phyloP scores from a whole-genome alignment of 2,329 filamentous ascomycete species.

The Trichoderma sp. region DNA sequence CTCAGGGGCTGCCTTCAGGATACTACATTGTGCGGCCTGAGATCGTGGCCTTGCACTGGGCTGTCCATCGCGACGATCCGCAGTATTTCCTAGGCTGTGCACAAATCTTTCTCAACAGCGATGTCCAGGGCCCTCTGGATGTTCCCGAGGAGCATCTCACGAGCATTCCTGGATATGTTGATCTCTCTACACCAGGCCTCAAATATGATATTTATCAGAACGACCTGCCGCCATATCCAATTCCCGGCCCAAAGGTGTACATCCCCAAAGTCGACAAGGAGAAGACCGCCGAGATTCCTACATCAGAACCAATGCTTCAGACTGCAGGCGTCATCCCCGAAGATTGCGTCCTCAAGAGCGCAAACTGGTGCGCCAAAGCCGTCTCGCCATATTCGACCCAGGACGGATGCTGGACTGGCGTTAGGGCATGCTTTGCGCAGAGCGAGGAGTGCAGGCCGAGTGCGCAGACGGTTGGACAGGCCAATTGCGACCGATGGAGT shows the following conservation, averaged over 20 bases:
- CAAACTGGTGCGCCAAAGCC: constrained; percentile 70
- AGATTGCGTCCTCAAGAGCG: constrained; percentile 64
- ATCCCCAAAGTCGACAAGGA: constrained; percentile 34
- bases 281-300: not conserved
- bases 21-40: constrained; percentile 74
- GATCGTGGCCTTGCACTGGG: constrained; percentile 67
- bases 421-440: constrained; percentile 58
- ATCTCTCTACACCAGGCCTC: constrained; percentile 54
- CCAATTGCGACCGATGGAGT: constrained; percentile 63
- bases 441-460: constrained; percentile 58
- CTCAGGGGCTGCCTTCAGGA: constrained; percentile 61
- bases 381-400: constrained; percentile 58
- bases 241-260: constrained; percentile 56
- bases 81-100: constrained; percentile 75
- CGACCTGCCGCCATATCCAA: constrained; percentile 51
- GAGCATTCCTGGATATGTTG: constrained; percentile 55
- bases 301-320: constrained; percentile 18
- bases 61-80: constrained; percentile 55
- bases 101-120: constrained; percentile 63
- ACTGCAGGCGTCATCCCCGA: constrained; percentile 54
- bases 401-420: constrained; percentile 60
- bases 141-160: constrained; percentile 48
- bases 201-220: constrained; percentile 65
- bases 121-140: constrained; percentile 47
- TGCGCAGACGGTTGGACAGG: constrained; percentile 59